Base-by-base conservation (phyloP, 495 filamentous ascomycete genomes). In the Chaetomium tenue region DNA sequence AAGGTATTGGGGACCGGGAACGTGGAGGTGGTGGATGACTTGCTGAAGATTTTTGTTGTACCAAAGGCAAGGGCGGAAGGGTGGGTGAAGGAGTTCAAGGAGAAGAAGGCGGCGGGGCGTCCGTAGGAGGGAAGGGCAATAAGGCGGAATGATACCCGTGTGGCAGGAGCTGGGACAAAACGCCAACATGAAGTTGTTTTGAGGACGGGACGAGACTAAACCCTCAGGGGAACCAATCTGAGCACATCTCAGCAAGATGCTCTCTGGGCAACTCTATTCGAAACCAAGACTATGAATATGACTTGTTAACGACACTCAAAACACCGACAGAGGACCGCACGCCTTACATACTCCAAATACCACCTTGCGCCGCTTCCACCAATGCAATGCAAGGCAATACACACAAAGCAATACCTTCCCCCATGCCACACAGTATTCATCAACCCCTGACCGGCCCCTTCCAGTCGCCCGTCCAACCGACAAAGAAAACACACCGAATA, bases 11-110 rank as follows among this genome's bases (percentile, higher is more conserved):
- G 79, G n/a, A 77, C 81, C 16, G 88, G 89, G n/a, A 92, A 90
- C 67, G 84, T 93, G 5, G 91, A 94, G 76, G 81, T 98, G 28
- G 84, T 95, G 52, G 94, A 98, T 81, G 89, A 90, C 55, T 71
- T 97, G 66, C 84, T 97, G 11, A 86, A 79, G 74, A 82, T 98
- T 11, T 88, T 89, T 67, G 85, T 97, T 9, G 82, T 98, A 33
- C 93, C 92, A 0, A 87, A 82, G 69, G 71, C 71, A 8, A 86
- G 85, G 76, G 87, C 86, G 2, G 79, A 77, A 39, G 80, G 73
- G n/a, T 98, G 91, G 83, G 87, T 97, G 37, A 82, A 83, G 61
- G 91, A 95, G 61, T 92, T 91, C 76, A 98, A 95, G 80, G 80
- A 72, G 65, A 82, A 86, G 71, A 90, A 87, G 71, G 82, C 76